Conservation (phyloP, 1,284 basidiomycete species). For the Microbotryomycetes sp. region DNA sequence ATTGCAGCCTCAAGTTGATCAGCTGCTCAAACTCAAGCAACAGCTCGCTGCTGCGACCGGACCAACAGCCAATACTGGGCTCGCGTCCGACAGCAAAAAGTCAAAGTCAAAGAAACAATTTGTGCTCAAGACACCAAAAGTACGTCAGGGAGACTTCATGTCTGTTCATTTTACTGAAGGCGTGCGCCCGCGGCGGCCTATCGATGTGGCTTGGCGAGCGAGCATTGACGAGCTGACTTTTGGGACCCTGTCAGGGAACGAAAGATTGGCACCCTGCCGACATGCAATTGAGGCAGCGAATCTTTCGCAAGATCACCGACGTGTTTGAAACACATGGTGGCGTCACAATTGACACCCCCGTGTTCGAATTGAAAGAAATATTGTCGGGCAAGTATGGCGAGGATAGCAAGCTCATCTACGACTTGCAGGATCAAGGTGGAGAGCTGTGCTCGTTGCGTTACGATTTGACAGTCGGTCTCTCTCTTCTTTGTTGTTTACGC, state of each 20-base stretch:
- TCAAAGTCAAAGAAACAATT: slow-evolving; percentile 25
- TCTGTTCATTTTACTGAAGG: background rate
- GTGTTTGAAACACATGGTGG: slow-evolving; percentile 87
- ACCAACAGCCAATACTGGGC: slow-evolving; percentile 1
- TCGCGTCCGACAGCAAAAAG: slow-evolving; percentile 2
- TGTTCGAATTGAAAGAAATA: slow-evolving; percentile 95
- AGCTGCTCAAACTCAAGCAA: background rate
- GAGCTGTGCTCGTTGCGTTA: slow-evolving; percentile 92
- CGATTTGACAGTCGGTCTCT: slow-evolving; percentile 70
- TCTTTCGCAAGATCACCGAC: slow-evolving; percentile 81
- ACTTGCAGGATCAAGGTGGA: slow-evolving; percentile 96
- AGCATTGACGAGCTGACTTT: background rate
- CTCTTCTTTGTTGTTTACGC: background rate
- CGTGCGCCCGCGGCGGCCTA: background rate
- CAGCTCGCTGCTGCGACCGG: background rate
- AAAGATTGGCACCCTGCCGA: slow-evolving; percentile 92
- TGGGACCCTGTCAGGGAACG: slow-evolving; percentile 60
- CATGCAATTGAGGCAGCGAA: slow-evolving; percentile 83
- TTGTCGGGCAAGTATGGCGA: slow-evolving; percentile 95
- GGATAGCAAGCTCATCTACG: slow-evolving; percentile 96
- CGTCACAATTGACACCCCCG: slow-evolving; percentile 90
- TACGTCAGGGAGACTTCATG: background rate
- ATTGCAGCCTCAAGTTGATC: slow-evolving; percentile 18
- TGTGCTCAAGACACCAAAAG: slow-evolving; percentile 34
- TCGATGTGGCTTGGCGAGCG: no score